Conservation (phyloP, 495 filamentous ascomycete species). For the Copromyces sp. region DNA sequence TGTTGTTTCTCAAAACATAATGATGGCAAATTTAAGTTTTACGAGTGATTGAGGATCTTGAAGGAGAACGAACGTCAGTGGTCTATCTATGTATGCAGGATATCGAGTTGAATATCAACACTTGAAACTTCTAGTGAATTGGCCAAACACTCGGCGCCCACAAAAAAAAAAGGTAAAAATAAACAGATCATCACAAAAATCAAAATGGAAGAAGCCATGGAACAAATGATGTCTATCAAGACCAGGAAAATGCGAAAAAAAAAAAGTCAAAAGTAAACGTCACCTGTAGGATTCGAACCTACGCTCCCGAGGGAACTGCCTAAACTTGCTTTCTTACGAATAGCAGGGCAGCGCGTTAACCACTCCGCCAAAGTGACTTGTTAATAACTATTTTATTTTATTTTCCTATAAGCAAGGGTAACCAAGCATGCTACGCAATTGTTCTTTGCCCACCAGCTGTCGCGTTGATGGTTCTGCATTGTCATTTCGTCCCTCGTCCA, state of each 20-base stretch:
- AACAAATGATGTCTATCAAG: no score
- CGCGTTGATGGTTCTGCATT: background rate
- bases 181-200: background rate
- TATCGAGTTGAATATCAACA: background rate
- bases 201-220: no score
- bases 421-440: background rate
- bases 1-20: background rate
- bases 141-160: no score
- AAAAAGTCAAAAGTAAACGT: background rate
- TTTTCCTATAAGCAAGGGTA: no score
- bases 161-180: background rate
- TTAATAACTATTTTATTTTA: background rate
- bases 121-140: background rate
- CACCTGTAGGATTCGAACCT: constrained; percentile 8
- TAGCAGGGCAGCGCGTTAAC: constrained; percentile 5
- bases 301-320: constrained; percentile 6
- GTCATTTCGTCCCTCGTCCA: background rate
- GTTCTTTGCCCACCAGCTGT: background rate
- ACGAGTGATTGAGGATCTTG: no score
- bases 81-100: background rate
- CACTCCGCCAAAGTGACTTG: background rate
- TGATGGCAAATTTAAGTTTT: background rate
- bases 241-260: no score
- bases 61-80: background rate
- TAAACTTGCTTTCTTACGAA: background rate